Evolutionary conservation across 331 rosid genomes (phyloP), one percentile per base, ranked within the genome.

Genomic region (Malus hybrid): DNA sequence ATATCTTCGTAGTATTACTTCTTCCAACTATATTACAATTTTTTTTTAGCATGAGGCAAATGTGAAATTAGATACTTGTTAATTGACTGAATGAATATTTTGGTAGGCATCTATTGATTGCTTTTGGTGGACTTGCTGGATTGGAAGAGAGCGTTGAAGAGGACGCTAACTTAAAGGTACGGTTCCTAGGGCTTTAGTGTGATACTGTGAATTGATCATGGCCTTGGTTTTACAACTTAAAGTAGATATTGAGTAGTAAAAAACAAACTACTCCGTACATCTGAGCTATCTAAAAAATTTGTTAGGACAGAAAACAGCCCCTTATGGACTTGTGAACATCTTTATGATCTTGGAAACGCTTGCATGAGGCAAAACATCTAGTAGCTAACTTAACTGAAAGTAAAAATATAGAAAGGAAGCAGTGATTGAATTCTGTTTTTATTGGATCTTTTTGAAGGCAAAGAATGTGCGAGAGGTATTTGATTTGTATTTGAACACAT

Each of bases 121-220:
- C 99, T 74, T 94, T 94, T 83, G 97, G 99, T 75, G 99, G 99
- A 80, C 90, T 92, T 82, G 97, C 99, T 79, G 99, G 99, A 66
- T 87, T 94, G 86, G 99, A 94, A 85, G 97, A 94, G 89, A 78
- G 97, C 81, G 79, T 90, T 26, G 99, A 94, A 83, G 99, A 94
- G 89, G 99, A 94, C 70, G 74, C 73, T 71, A 82, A 76, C 75
- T 81, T 89, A 29, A 90, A 92, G 96, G 97, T 92, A 86, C 63
- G 26, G 28, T 60, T n/a, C 58, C 1, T 73, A 58, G 26, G 55
- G 12, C 44, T 63, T 63, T 63, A 6, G 34, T 24, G 33, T 72
- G 66, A 46, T 30, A 56, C 66, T 57, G 32, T 34, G 24, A 57
- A 57, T 5, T 61, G 36, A 16, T 12, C 22, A 28, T 11, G 34